Evolutionary conservation across 495 filamentous ascomycete genomes (phyloP).

Genomic region (Polyplosphaeria fusca): DNA sequence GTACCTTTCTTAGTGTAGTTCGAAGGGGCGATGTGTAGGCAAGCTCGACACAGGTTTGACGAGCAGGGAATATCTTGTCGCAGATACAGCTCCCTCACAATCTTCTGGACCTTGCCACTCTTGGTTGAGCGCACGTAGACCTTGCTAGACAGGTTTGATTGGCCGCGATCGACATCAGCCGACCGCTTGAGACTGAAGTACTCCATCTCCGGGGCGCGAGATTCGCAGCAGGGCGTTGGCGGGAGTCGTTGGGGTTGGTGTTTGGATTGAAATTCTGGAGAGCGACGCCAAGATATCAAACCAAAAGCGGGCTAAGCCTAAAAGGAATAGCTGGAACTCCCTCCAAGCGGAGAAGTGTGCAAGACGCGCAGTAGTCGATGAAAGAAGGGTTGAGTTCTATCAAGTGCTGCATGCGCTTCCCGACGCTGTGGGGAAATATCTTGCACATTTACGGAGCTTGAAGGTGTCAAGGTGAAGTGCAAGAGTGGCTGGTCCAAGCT

Average conservation of each 20-base stretch:
- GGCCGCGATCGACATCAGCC: constrained; percentile 60
- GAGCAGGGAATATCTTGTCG: constrained; percentile 97
- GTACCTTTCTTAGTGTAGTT: constrained; percentile 75
- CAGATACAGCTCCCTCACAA: constrained; percentile 93
- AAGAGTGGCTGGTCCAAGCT: constrained; percentile 25
- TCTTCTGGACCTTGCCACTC: constrained; percentile 96
- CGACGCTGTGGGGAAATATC: too few species aligned
- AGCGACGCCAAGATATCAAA: constrained; percentile 20
- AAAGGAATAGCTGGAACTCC: background rate
- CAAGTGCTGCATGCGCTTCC: too few species aligned
- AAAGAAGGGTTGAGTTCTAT: too few species aligned
- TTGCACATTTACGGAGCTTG: too few species aligned
- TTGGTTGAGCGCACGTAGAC: constrained; percentile 89
- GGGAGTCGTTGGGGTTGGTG: background rate
- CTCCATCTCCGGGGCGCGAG: too few species aligned
- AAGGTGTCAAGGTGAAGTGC: too few species aligned
- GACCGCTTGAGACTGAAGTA: constrained; percentile 90
- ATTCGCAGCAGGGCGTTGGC: too few species aligned
- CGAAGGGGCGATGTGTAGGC: constrained; percentile 64
- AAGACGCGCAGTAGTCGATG: too few species aligned
- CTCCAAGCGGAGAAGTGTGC: too few species aligned
- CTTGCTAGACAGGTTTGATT: constrained; percentile 84
- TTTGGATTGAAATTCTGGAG: constrained; percentile 13
- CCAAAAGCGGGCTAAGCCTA: constrained; percentile 6
- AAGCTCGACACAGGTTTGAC: constrained; percentile 77